phyloP scores from a whole-genome alignment of 2,329 filamentous ascomycete genomes.

The Beauveria medogensis region DNA sequence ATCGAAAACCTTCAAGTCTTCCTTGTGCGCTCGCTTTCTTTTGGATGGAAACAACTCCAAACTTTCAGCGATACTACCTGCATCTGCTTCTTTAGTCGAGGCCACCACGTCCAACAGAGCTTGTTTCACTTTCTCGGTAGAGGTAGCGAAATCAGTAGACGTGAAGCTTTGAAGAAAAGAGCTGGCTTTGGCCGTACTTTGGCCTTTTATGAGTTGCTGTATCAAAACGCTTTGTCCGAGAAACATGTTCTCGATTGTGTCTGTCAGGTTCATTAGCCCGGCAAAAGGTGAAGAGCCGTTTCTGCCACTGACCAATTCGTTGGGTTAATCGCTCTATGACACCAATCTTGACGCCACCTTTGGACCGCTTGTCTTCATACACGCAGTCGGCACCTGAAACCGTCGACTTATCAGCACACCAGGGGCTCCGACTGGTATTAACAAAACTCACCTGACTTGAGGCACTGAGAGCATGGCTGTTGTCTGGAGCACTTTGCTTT shows the following conservation, averaged over 20 bases:
- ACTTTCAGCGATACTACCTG: neutral
- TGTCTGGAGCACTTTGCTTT: constrained; percentile 36
- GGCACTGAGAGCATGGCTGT: constrained; percentile 35
- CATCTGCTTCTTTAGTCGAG: neutral
- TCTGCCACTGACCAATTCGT: constrained; percentile 20
- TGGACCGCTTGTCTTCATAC: constrained; percentile 25
- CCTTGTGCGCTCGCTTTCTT: neutral
- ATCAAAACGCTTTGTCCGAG: constrained; percentile 28
- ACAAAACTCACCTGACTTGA: constrained; percentile 20
- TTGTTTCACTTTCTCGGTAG: neutral
- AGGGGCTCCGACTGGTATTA: neutral
- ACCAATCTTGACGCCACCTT: constrained; percentile 26
- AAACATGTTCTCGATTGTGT: constrained; percentile 30
- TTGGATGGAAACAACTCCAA: neutral
- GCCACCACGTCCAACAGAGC: neutral
- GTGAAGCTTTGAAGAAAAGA: neutral
- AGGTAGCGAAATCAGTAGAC: neutral
- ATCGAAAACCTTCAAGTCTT: neutral
- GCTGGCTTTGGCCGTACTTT: neutral
- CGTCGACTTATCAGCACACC: neutral
- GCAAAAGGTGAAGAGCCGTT: neutral
- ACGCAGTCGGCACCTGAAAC: constrained; percentile 22
- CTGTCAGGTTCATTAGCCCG: constrained; percentile 15
- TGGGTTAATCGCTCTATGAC: constrained; percentile 27
- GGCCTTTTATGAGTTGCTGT: constrained; percentile 24